phyloP scores from a whole-genome alignment of 108 stramenopile genomes.

The Nannochloropsis salina region DNA sequence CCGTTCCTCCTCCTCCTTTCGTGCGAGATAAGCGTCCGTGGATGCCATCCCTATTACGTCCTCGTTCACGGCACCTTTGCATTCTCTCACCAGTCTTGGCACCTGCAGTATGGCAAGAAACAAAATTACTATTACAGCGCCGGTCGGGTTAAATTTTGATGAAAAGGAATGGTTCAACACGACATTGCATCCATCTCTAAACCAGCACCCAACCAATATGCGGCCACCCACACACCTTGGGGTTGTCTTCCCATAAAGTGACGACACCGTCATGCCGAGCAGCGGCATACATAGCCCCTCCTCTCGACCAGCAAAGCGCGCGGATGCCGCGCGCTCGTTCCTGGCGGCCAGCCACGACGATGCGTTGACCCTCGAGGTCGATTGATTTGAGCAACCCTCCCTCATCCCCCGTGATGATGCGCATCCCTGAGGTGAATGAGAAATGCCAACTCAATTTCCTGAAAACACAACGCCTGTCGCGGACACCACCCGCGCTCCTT shows the following conservation, averaged over 20 bases:
- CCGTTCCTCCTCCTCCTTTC: neutral
- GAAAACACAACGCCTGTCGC: too few relatives aligned
- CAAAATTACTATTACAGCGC: neutral
- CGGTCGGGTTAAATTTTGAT: neutral
- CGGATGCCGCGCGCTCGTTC: neutral
- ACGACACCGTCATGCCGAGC: neutral
- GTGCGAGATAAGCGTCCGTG: neutral
- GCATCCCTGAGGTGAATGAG: neutral
- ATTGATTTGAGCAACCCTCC: neutral
- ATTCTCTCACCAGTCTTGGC: neutral
- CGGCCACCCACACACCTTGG: neutral
- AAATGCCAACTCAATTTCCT: neutral
- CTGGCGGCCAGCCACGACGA: slow-evolving; percentile 19
- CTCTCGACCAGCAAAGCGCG: neutral
- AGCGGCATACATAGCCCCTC: neutral
- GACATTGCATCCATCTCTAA: neutral
- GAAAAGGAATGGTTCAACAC: neutral
- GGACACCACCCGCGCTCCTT: too few relatives aligned
- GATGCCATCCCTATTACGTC: neutral
- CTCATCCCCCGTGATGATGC: slow-evolving; percentile 3
- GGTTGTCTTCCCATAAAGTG: neutral
- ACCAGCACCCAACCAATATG: neutral
- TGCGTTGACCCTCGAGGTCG: neutral
- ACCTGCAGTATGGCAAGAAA: neutral
- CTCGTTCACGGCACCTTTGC: neutral